phyloP scores from a whole-genome alignment of 768 basidiomycete species.

The Hemileccinum impolitum region DNA sequence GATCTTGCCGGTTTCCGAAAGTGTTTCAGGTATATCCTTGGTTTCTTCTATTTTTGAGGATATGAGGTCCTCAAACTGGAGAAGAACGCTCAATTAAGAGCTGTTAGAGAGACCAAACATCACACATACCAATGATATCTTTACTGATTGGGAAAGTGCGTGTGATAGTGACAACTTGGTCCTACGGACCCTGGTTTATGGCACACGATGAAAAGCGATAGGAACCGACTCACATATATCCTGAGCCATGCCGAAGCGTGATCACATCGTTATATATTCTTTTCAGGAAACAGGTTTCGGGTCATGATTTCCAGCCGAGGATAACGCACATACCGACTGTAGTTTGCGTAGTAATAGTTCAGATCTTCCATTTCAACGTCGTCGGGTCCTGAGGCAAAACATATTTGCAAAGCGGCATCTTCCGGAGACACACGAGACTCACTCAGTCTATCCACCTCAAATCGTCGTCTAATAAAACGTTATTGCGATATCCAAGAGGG shows the following conservation, averaged over 20 bases:
- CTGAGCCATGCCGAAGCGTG: constrained; percentile 88
- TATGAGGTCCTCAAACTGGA: constrained; percentile 87
- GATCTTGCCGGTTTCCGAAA: constrained; percentile 94
- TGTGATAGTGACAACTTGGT: constrained; percentile 94
- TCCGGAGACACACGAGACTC: constrained; percentile 19
- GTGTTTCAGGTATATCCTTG: constrained; percentile 90
- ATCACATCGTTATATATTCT: constrained; percentile 98
- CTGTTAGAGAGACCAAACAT: constrained; percentile 5
- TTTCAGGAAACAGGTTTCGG: constrained; percentile 27
- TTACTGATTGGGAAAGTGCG: constrained; percentile 93
- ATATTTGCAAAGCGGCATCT: constrained; percentile 1
- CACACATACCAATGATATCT: constrained; percentile 77
- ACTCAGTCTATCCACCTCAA: constrained; percentile 88
- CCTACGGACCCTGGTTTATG: constrained; percentile 44
- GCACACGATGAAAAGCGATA: constrained; percentile 8
- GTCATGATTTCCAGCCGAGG: constrained; percentile 22
- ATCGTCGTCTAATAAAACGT: constrained; percentile 67
- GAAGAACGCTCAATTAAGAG: background rate
- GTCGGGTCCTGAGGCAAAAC: constrained; percentile 58
- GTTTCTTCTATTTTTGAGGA: constrained; percentile 94
- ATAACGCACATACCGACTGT: constrained; percentile 66
- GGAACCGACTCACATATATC: constrained; percentile 74
- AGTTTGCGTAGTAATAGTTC: constrained; percentile 96
- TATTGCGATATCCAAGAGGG: background rate
- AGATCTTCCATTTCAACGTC: constrained; percentile 95